These are phyloP conservation scores for Parietaria judaica DNA, from an alignment of 306 rosid species.

Conservation along the genomic window DNA sequence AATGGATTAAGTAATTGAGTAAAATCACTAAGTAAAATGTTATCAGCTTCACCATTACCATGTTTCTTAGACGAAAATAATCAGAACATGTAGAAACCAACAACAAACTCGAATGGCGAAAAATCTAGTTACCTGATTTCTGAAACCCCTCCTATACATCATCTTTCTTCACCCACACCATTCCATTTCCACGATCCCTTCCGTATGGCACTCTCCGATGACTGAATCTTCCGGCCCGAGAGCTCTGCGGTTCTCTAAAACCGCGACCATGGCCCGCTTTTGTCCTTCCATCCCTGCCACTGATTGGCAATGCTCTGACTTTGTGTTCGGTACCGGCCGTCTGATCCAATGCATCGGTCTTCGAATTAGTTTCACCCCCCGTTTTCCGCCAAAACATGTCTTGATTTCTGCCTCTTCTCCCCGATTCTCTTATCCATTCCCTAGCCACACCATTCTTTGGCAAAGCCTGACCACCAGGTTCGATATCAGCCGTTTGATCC, in stretches of 20 bases:
- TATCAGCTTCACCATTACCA: no score
- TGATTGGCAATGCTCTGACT: conserved; percentile 17
- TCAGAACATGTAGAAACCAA: no score
- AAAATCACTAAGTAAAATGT: no score
- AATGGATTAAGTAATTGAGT: no score
- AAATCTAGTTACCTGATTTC: neutral
- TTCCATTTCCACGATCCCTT: conserved; percentile 7
- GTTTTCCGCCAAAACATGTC: neutral
- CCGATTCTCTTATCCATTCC: neutral
- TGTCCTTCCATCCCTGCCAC: conserved; percentile 8
- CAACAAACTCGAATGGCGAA: no score
- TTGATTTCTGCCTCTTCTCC: neutral
- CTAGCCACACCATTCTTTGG: neutral
- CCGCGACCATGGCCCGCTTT: neutral
- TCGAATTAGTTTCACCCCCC: conserved; percentile 1
- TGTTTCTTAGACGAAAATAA: no score
- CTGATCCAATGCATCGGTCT: neutral
- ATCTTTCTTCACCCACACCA: conserved; percentile 57
- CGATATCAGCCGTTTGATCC: neutral
- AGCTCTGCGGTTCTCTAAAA: conserved; percentile 5
- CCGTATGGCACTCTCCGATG: neutral
- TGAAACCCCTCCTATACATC: conserved; percentile 24
- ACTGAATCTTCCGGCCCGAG: neutral
- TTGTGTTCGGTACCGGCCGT: conserved; percentile 13
- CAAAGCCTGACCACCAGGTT: conserved; percentile 5